These are phyloP conservation scores for Metschnikowia vanudenii DNA, from an alignment of 805 yeast genomes.

Conservation along the genomic window DNA sequence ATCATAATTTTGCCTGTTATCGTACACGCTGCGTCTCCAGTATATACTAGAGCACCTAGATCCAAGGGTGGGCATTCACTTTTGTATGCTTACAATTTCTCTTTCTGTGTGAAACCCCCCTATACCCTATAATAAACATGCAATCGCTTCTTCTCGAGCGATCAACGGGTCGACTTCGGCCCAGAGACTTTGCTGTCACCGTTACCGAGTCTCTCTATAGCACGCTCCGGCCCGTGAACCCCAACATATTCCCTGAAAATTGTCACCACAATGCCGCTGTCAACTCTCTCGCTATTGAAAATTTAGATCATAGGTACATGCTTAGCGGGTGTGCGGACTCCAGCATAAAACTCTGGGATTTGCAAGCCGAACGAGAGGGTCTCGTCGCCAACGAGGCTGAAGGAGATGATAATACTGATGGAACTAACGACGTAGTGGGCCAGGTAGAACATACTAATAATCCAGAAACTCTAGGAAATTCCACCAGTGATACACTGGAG, in stretches of 20 bases:
- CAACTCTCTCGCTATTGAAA: conserved; percentile 60
- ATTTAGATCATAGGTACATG: conserved; percentile 42
- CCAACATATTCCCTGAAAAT: conserved; percentile 37
- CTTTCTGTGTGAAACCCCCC: neutral
- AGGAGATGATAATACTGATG: neutral
- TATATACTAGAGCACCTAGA: too few relatives aligned
- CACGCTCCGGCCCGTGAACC: conserved; percentile 25
- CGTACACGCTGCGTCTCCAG: too few relatives aligned
- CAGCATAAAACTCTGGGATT: conserved; percentile 65
- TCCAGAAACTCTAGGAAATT: neutral
- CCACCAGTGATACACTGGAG: conserved; percentile 8
- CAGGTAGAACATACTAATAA: neutral
- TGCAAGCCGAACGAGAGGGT: conserved; percentile 22
- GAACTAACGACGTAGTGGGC: neutral
- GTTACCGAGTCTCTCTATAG: conserved; percentile 38
- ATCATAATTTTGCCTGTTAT: too few relatives aligned
- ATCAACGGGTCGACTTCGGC: conserved; percentile 25
- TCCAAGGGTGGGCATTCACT: too few relatives aligned
- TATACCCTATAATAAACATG: conserved; percentile 23
- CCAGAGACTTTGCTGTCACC: conserved; percentile 35
- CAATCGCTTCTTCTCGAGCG: conserved; percentile 40
- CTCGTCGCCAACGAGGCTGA: neutral
- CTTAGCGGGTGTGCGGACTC: conserved; percentile 77
- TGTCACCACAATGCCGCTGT: conserved; percentile 53
- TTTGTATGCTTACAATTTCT: too few relatives aligned